Evolutionary conservation across 2,329 filamentous ascomycete genomes (phyloP).

Genomic region (Diplodia sapinea): DNA sequence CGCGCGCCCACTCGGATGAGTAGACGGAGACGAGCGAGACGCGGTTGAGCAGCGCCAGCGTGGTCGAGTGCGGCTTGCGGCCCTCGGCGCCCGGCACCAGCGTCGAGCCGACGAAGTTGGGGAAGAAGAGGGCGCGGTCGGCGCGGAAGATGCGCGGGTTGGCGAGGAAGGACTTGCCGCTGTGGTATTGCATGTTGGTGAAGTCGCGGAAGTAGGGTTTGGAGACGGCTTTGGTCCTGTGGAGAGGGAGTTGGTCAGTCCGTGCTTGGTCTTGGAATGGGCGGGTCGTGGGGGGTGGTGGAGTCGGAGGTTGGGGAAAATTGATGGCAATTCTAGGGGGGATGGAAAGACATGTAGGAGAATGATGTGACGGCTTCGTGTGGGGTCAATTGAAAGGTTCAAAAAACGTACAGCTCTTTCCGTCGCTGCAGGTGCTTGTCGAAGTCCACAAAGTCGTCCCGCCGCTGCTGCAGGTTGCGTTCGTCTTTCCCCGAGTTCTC

Average conservation of each 20-base stretch:
- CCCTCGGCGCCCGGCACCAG: slow-evolving; percentile 66
- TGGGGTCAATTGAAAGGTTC: too few species aligned
- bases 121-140: slow-evolving; percentile 87
- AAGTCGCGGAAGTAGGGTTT: slow-evolving; percentile 97
- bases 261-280: too few species aligned
- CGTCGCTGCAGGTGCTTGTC: slow-evolving; percentile 81
- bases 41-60: slow-evolving; percentile 72
- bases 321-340: background rate
- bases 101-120: slow-evolving; percentile 84
- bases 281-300: too few species aligned
- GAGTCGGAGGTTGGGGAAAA: background rate
- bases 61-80: slow-evolving; percentile 66
- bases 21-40: slow-evolving; percentile 82
- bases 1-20: slow-evolving; percentile 83
- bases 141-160: slow-evolving; percentile 83
- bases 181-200: slow-evolving; percentile 76
- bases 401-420: slow-evolving; percentile 69
- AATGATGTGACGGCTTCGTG: too few species aligned
- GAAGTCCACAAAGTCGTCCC: slow-evolving; percentile 82
- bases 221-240: slow-evolving; percentile 75
- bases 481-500: slow-evolving; percentile 81
- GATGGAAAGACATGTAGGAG: background rate
- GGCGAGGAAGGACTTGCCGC: slow-evolving; percentile 90
- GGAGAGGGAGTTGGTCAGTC: slow-evolving; percentile 41
- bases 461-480: slow-evolving; percentile 69